Base-by-base conservation (phyloP, 768 basidiomycete species). In the Mycena latifolia region DNA sequence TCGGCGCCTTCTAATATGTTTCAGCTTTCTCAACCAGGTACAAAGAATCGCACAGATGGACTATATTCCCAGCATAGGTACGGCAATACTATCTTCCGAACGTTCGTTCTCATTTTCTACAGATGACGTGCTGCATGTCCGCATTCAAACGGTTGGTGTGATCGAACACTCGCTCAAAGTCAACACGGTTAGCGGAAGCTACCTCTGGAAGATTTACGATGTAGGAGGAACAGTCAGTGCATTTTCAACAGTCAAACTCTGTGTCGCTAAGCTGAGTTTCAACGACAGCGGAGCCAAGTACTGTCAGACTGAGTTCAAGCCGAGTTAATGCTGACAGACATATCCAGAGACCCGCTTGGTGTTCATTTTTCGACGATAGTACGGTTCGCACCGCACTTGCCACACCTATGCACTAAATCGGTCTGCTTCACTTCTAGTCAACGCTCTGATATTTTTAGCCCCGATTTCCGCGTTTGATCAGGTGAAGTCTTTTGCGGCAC, bases 391-490 rank as follows among this genome's bases (percentile, higher is more conserved):
- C 17, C 47, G 24, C 61, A 39, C 48, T 60, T 50, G 25, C 37
- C 3, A 24, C n/a, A 35, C 51, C 43, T 37, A 35, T 15, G 17
- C 22, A 46, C 55, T 67, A 58, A 65, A 17, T 43, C 24, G 37
- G 4, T 25, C n/a, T n/a, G n/a, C n/a, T n/a, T 35, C 33, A 35
- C 33, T 43, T 31, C 52, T 73, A 93, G 92, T 92, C 5, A 89
- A 91, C 47, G 92, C 93, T 33, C 89, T 95, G 73, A 94, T 95
- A 76, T 95, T 95, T 77, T 80, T 95, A 54, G 93, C 92, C 55
- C 93, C 93, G 43, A 90, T 95, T 67, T 92, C 91, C 72, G 93
- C 93, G 43, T 95, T 92, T 74, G 92, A 95, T 82, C 92, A 94
- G 86, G 91, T 89, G 14, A 57, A 45, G 33, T n/a, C n/a, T n/a